These are phyloP conservation scores for Colletotrichum melonis DNA, from an alignment of 2,329 filamentous ascomycete species.

Conservation along the genomic window DNA sequence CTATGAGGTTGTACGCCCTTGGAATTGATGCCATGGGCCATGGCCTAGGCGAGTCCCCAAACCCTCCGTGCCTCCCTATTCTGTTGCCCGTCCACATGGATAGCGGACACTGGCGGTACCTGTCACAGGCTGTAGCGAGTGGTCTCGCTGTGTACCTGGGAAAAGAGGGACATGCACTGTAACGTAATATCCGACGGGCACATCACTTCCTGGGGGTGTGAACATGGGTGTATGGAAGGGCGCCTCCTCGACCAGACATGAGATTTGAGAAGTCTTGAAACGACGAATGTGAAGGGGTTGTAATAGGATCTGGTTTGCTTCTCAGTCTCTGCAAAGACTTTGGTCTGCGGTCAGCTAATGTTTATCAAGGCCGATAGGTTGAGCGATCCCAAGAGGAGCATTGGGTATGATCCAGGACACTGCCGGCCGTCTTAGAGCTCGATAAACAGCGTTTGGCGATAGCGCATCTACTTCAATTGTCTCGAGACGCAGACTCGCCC, in stretches of 20 bases:
- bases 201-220: background rate
- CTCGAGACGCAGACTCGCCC: background rate
- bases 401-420: background rate
- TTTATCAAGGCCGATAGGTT: background rate
- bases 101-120: background rate
- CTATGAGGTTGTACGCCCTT: slow-evolving; percentile 7
- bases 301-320: background rate
- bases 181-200: slow-evolving; percentile 35
- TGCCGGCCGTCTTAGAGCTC: background rate
- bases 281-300: background rate
- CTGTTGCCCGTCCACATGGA: slow-evolving; percentile 11
- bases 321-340: background rate
- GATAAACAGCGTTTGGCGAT: background rate
- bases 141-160: background rate
- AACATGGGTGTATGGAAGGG: background rate
- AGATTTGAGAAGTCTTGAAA: background rate
- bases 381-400: background rate
- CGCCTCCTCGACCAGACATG: background rate
- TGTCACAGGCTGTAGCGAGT: slow-evolving; percentile 12
- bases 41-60: background rate
- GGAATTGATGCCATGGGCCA: background rate
- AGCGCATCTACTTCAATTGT: background rate
- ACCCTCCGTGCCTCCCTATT: too few species aligned
- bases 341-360: background rate
- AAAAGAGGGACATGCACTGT: slow-evolving; percentile 23